Evolutionary conservation across 2,329 filamentous ascomycete genomes (phyloP).

Genomic region (Botrytis galanthina): DNA sequence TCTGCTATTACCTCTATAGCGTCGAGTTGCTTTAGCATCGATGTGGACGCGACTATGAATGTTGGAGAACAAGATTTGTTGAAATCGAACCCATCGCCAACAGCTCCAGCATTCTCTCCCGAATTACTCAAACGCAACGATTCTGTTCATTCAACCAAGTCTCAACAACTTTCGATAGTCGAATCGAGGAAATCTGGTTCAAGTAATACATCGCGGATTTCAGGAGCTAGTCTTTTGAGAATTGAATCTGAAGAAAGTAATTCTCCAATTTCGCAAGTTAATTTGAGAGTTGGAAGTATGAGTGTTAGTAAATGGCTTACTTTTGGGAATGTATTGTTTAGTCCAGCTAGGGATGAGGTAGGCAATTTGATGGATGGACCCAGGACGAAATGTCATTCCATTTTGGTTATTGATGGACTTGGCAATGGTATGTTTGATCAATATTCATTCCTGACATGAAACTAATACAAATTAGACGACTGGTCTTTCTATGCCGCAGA

Average conservation of each 20-base stretch:
- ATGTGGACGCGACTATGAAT: conserved; percentile 53
- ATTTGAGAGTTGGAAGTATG: conserved; percentile 75
- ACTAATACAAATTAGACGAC: conserved; percentile 51
- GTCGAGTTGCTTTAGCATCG: conserved; percentile 54
- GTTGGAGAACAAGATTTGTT: conserved; percentile 43
- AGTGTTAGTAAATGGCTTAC: conserved; percentile 87
- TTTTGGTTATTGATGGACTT: conserved; percentile 78
- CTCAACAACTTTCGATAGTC: conserved; percentile 21
- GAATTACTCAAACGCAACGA: conserved; percentile 45
- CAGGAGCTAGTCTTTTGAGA: conserved; percentile 24
- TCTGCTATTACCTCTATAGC: conserved; percentile 36
- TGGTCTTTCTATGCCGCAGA: conserved; percentile 86
- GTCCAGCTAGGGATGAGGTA: conserved; percentile 72
- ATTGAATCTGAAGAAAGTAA: conserved; percentile 48
- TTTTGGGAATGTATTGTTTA: conserved; percentile 80
- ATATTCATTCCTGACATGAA: background rate
- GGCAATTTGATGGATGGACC: conserved; percentile 45
- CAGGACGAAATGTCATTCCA: conserved; percentile 55
- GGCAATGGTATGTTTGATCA: conserved; percentile 55
- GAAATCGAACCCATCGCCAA: conserved; percentile 43
- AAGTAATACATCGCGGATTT: conserved; percentile 27
- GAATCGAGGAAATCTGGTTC: conserved; percentile 28
- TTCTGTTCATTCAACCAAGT: conserved; percentile 22
- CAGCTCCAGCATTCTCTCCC: conserved; percentile 45
- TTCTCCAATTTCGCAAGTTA: conserved; percentile 67